Base-by-base conservation (phyloP, 1,284 basidiomycete species). In the Bjerkandera adusta region DNA sequence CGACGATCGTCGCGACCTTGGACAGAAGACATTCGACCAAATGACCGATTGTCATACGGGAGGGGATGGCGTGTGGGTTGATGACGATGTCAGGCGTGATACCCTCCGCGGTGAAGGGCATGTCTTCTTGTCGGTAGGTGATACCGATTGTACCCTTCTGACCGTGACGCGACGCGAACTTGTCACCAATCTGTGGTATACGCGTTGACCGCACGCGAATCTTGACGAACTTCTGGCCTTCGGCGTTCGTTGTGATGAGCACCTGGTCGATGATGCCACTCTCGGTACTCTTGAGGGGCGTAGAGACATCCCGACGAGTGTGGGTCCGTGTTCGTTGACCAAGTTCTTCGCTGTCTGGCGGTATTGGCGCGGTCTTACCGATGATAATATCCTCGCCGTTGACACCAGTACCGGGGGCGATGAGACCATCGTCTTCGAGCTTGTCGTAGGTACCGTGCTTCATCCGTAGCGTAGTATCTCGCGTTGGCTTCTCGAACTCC, bases 111-210 rank as follows among this genome's bases (percentile, higher is more conserved):
- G 94, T 97, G 74, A 99, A 99, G 25, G 96, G 96, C 96, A 99
- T 98, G 67, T 99, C 96, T 68, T 99, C 97, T 67, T 99, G 97
- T 42, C 96, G 86, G 64, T 99, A 99, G 0, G 95, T 97, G 69
- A 99, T 97, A 69, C 96, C 96, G 55, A 98, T 95, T 1, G 96
- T 99, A 72, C 97, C 96, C 75, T 99, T 99, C 71, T 99, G 96
- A 63, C 97, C 97, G 67, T 99, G 97, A 62, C 96, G 90, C 48
- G 96, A 99, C 5, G 96, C 97, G 64, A 99, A 99, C 72, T 99
- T 99, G 79, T 99, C 96, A 37, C 96, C 96, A 46, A 90, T 97
- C 69, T 99, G 94, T 33, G 96, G 96, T 43, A 98, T 83, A 74
- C 96, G 89, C 7, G 93, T 96, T 3, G 95, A 92, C 35, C 97